Conservation (phyloP, 768 basidiomycete species). For the Glaciozyma martinii region DNA sequence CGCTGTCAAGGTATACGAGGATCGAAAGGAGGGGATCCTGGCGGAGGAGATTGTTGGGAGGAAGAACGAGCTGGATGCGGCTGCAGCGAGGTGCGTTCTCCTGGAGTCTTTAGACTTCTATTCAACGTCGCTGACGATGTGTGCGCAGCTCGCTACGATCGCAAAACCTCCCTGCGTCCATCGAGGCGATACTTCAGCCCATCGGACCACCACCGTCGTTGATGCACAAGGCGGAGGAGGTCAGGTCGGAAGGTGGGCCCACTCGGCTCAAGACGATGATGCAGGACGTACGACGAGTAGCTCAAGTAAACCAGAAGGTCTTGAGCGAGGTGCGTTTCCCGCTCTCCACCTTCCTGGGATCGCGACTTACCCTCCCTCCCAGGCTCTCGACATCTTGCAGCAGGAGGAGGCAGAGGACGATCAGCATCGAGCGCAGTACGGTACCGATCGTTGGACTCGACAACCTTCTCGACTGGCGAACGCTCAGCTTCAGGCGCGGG, state of each 20-base stretch:
- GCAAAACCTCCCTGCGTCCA: slow-evolving; percentile 69
- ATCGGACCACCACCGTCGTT: neutral
- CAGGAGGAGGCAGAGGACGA: slow-evolving; percentile 49
- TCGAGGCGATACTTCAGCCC: slow-evolving; percentile 45
- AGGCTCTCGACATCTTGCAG: slow-evolving; percentile 88
- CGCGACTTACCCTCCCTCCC: neutral
- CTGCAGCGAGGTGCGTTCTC: slow-evolving; percentile 51
- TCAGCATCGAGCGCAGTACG: slow-evolving; percentile 39
- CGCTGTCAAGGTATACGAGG: slow-evolving; percentile 83
- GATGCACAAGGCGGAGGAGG: neutral
- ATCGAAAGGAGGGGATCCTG: slow-evolving; percentile 63
- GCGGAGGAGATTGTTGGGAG: slow-evolving; percentile 56
- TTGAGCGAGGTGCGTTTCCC: slow-evolving; percentile 61
- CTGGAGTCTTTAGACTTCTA: neutral
- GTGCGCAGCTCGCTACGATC: slow-evolving; percentile 52
- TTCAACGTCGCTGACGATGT: neutral
- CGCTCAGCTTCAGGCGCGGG: slow-evolving; percentile 58
- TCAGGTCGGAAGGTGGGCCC: neutral
- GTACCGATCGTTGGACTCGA: slow-evolving; percentile 41
- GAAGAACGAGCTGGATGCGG: slow-evolving; percentile 56
- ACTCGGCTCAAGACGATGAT: slow-evolving; percentile 45
- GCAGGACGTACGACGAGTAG: slow-evolving; percentile 61
- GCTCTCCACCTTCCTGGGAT: neutral
- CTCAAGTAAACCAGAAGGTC: slow-evolving; percentile 52
- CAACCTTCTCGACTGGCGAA: slow-evolving; percentile 73